phyloP scores from a whole-genome alignment of 176 grass and related monocot genomes.

The Avena atlantica region DNA sequence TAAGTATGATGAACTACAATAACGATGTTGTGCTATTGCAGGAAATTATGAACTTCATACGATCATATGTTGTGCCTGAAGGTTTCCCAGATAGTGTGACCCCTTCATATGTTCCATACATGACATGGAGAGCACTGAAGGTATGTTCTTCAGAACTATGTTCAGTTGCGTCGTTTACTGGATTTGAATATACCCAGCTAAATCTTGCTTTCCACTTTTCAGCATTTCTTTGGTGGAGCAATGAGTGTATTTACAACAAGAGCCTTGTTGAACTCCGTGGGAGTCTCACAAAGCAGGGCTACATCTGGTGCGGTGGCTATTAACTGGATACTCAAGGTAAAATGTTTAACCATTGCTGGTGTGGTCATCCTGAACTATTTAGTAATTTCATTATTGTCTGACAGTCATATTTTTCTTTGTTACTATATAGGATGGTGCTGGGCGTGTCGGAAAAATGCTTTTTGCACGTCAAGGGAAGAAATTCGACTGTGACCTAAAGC shows the following conservation, averaged over 20 bases:
- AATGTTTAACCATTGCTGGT: background rate
- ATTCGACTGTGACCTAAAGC: constrained; percentile 97
- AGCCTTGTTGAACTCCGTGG: constrained; percentile 84
- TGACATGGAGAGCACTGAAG: constrained; percentile 98
- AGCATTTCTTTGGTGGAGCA: constrained; percentile 99
- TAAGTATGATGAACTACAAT: constrained; percentile 12
- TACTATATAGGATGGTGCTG: constrained; percentile 84
- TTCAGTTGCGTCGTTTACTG: background rate
- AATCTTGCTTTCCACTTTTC: constrained; percentile 5
- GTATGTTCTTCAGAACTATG: constrained; percentile 39
- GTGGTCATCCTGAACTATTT: background rate
- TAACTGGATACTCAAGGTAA: constrained; percentile 99
- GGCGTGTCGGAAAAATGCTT: constrained; percentile 98
- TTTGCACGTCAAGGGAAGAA: constrained; percentile 98
- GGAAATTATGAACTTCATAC: constrained; percentile 92
- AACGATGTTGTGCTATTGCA: constrained; percentile 41
- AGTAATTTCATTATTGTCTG: background rate
- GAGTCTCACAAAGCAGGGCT: constrained; percentile 85
- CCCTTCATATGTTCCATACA: constrained; percentile 99
- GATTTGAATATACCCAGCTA: constrained; percentile 22
- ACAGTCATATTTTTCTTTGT: constrained; percentile 13
- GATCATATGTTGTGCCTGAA: constrained; percentile 96
- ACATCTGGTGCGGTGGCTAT: constrained; percentile 92
- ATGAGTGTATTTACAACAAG: constrained; percentile 97
- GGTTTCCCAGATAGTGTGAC: constrained; percentile 93